Base-by-base conservation (phyloP, 116 monocot genomes). In the Posidonia oceanica region DNA sequence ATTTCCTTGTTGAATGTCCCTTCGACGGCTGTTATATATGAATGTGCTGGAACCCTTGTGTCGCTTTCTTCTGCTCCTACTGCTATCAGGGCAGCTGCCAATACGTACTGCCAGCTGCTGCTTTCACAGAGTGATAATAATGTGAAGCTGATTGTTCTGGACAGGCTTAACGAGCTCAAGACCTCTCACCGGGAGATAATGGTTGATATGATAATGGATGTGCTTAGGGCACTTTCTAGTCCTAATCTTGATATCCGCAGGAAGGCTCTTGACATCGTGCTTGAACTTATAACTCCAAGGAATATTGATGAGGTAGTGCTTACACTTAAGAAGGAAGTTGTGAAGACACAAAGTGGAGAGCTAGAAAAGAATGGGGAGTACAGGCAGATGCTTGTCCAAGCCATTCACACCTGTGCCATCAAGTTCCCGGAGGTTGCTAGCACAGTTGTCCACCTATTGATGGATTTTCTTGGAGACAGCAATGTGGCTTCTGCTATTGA, bases 401-500 rank as follows among this genome's bases (percentile, higher is more conserved):
- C 94, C 10, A 94, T 94, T 37, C 94, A 94, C 57, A 70, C 94
- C 3, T 94, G 94, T 63, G 87, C 90, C 2, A 81, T 94, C 53
- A 87, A 94, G 83, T 94, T 85, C 80, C 94, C 90, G 0, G 94
- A 94, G 73, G 94, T 94, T 29, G 94, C 94, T 5, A 85, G 90
- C 72, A 90, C 85, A 0, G 94, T 94, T 8, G 94, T 94, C 54
- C 94, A 94, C 71, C 75, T 94, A 12, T 70, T 94, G 69, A 94
- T 94, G 94, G 94, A 94, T 69, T 94, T 90, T 77, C 83, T 94
- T 17, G 87, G 94, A 18, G 94, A 94, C 71, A 78, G 79, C 74
- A 94, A 94, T 82, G 83, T 94, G 29, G 90, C 87, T 23, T 90
- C 90, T 44, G 94, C 94, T 7, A 82, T 90, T 41, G 94, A 94